phyloP scores from a whole-genome alignment of 768 basidiomycete genomes.

The Candolleomyces eurysporus region DNA sequence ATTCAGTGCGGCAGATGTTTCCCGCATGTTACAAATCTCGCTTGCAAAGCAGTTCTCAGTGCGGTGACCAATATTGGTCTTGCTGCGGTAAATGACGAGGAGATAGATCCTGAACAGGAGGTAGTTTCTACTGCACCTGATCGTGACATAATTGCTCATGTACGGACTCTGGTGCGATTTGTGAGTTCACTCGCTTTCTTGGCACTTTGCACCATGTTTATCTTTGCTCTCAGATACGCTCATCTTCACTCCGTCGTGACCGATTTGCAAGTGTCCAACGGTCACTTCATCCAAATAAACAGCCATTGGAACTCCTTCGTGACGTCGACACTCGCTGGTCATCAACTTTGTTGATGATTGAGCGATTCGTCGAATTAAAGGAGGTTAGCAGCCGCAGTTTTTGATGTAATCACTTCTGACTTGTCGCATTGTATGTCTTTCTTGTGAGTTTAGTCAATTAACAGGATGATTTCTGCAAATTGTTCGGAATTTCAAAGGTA shows the following conservation, averaged over 20 bases:
- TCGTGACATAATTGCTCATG: neutral
- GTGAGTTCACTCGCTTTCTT: neutral
- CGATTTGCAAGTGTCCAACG: constrained; percentile 1
- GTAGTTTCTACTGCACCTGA: neutral
- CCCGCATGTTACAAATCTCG: constrained; percentile 11
- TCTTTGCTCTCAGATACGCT: constrained; percentile 8
- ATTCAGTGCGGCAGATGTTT: neutral
- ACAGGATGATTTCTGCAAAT: neutral
- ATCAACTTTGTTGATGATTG: constrained; percentile 29
- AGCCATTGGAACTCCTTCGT: constrained; percentile 17
- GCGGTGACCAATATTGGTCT: neutral
- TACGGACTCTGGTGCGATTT: neutral
- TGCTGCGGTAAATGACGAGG: neutral
- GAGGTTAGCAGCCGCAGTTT: neutral
- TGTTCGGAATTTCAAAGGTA: neutral
- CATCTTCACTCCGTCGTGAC: constrained; percentile 20
- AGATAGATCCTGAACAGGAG: neutral
- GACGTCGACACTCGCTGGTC: constrained; percentile 29
- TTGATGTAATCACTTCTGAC: neutral
- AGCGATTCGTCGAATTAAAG: constrained; percentile 23
- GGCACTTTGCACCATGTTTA: neutral
- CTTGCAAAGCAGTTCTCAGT: constrained; percentile 10
- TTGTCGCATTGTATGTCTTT: neutral
- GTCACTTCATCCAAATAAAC: neutral
- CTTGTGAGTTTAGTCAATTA: neutral